Evolutionary conservation across 768 basidiomycete genomes (phyloP).

Genomic region (Omphalotus guepiniiformis): DNA sequence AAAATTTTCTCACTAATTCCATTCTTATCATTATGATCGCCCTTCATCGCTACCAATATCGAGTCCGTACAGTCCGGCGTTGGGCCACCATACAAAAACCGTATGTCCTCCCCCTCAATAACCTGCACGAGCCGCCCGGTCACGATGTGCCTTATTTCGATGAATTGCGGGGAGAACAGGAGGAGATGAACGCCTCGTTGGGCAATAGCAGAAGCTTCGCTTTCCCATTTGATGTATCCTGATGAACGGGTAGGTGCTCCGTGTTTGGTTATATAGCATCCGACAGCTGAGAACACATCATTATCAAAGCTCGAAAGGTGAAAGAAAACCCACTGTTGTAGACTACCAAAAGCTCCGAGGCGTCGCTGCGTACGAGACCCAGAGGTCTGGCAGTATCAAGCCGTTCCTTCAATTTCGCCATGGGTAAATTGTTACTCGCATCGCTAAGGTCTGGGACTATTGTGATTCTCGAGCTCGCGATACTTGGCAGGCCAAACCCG

Average conservation of each 20-base stretch:
- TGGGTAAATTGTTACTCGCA: conserved; percentile 32
- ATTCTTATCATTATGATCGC: conserved; percentile 51
- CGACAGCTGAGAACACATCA: conserved; percentile 56
- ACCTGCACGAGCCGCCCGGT: conserved; percentile 77
- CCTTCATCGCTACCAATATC: conserved; percentile 62
- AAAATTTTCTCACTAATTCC: conserved; percentile 60
- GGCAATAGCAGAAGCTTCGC: conserved; percentile 57
- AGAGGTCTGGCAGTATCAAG: conserved; percentile 58
- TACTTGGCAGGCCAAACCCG: conserved; percentile 20
- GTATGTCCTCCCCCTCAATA: conserved; percentile 69
- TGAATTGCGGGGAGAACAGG: conserved; percentile 68
- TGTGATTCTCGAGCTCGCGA: conserved; percentile 35
- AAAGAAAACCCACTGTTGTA: conserved; percentile 61
- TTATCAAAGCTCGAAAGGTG: background rate
- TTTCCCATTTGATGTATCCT: conserved; percentile 77
- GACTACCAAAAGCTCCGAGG: conserved; percentile 60
- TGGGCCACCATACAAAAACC: conserved; percentile 51
- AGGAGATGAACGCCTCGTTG: conserved; percentile 60
- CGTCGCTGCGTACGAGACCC: conserved; percentile 56
- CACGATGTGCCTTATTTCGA: conserved; percentile 65
- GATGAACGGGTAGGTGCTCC: conserved; percentile 60
- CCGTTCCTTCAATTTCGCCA: conserved; percentile 52
- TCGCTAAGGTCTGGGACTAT: conserved; percentile 59
- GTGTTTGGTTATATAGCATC: conserved; percentile 70
- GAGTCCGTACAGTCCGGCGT: conserved; percentile 31